A percentile compares a stretch with the other conserved stretches of the same genome.
Conservation (phyloP, 2,329 filamentous ascomycete genomes). For the Cordyceps farinosa region DNA sequence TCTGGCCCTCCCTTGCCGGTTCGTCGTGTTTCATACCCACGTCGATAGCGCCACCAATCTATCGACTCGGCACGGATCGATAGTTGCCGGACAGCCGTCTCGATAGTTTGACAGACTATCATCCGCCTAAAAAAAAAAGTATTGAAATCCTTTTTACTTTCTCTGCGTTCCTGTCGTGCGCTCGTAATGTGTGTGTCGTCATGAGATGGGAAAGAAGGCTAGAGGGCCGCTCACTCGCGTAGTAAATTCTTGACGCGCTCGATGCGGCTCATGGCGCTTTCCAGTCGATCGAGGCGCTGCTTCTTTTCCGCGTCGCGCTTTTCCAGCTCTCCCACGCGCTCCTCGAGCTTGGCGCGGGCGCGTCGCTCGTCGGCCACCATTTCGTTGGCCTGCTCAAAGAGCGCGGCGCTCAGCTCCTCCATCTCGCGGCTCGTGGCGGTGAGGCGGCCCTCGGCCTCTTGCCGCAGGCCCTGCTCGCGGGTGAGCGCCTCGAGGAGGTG, state of each 20-base stretch:
- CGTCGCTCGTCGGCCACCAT: conserved; percentile 78
- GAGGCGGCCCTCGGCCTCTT: conserved; percentile 65
- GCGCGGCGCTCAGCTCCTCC: conserved; percentile 69
- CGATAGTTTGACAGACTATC: background rate
- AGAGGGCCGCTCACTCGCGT: background rate
- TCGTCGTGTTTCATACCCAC: conserved; percentile 11
- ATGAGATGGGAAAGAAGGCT: background rate
- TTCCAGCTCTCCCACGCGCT: conserved; percentile 66
- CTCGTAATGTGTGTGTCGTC: background rate
- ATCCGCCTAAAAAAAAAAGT: background rate
- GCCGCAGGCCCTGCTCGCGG: conserved; percentile 63
- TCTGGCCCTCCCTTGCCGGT: background rate
- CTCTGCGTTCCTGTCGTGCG: background rate
- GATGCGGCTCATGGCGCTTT: conserved; percentile 67
- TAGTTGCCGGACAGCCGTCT: background rate
- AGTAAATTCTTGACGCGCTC: conserved; percentile 65
- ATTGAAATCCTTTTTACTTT: background rate
- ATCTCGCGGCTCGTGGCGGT: conserved; percentile 67
- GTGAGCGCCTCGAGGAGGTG: conserved; percentile 61
- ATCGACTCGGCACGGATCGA: background rate
- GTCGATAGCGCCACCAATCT: background rate
- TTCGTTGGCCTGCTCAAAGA: conserved; percentile 82
- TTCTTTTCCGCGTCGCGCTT: conserved; percentile 67
- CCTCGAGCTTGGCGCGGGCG: conserved; percentile 67
- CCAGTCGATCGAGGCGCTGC: conserved; percentile 64